phyloP scores from a whole-genome alignment of 495 filamentous ascomycete species.

The Daldinia concentrica region DNA sequence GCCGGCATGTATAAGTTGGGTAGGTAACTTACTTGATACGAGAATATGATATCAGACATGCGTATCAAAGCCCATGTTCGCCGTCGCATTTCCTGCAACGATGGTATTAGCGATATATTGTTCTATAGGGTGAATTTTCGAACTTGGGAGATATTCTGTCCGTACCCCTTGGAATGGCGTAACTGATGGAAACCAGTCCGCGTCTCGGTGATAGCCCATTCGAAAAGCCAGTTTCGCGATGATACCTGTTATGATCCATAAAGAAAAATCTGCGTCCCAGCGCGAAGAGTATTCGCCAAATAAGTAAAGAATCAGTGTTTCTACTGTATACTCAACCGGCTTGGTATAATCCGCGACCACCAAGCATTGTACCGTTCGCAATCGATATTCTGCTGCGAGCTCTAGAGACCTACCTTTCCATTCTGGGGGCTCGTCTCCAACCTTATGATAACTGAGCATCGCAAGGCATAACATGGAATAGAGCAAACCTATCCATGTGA shows the following conservation, averaged over 20 bases:
- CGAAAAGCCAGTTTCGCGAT: conserved; percentile 87
- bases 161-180: conserved; percentile 79
- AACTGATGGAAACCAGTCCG: conserved; percentile 82
- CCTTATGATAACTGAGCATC: conserved; percentile 87
- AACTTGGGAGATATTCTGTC: conserved; percentile 6
- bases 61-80: conserved; percentile 88
- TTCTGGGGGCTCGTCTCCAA: conserved; percentile 91
- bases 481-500: conserved; percentile 90
- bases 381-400: conserved; percentile 80
- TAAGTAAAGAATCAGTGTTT: conserved; percentile 85
- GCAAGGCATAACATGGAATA: conserved; percentile 90
- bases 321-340: conserved; percentile 84
- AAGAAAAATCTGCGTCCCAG: conserved; percentile 79
- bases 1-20: background rate
- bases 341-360: conserved; percentile 90
- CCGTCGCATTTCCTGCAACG: conserved; percentile 78
- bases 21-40: conserved; percentile 68
- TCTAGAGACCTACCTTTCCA: conserved; percentile 76
- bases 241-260: conserved; percentile 84
- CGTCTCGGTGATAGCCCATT: conserved; percentile 96
- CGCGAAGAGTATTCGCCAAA: conserved; percentile 81
- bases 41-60: conserved; percentile 84
- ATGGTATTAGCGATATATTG: conserved; percentile 12
- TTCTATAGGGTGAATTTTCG: background rate
- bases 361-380: conserved; percentile 86